Evolutionary conservation across 805 yeast genomes (phyloP), one percentile per base, ranked within the genome.

Genomic region (Ogataea haglerorum): DNA sequence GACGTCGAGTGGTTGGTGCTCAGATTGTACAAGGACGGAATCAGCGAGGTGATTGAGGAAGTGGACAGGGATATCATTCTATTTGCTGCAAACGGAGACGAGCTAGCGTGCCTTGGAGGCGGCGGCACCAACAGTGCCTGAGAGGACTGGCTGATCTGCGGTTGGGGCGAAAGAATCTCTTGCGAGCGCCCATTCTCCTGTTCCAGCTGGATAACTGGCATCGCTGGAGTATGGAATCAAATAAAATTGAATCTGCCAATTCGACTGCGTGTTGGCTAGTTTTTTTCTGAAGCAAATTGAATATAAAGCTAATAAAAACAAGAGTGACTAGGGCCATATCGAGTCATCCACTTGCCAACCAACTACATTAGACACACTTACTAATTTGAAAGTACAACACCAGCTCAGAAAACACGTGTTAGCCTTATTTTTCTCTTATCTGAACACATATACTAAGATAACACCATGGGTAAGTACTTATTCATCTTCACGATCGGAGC

Each of bases 1-100:
- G 63, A 53, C 14, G 52, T 47, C 2, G 63, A 57, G 13, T 49
- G 42, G 35, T 47, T 58, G 10, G 47, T 45, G 7, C 63, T 54
- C 12, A 58, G 32, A 1, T 54, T 47, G 31, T 60, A 58, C 9
- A 61, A 47, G 2, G 57, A 53, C 1, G 65, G 65, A 15, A 61
- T 25, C 8, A 61, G 36, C 5, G 63, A 56, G n/a, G 59, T 51
- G 10, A 63, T 46, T 4, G 66, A 60, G 0, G 63, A 49, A 17
- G 65, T 54, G 3, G 67, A 63, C 17, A 60, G 37, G 3, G 66
- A 63, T 7, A 60, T 45, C 51, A 58, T 47, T 35, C 52, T 48
- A 31, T 57, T 57, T 5, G 54, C 27, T n/a, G 51, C 28, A n/a
- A 47, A 46, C 12, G 51, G 53, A 2, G 53, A 43, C 6, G 43